Evolutionary conservation across 2,329 filamentous ascomycete species (phyloP).

Genomic region (Neofusicoccum umdonicola): DNA sequence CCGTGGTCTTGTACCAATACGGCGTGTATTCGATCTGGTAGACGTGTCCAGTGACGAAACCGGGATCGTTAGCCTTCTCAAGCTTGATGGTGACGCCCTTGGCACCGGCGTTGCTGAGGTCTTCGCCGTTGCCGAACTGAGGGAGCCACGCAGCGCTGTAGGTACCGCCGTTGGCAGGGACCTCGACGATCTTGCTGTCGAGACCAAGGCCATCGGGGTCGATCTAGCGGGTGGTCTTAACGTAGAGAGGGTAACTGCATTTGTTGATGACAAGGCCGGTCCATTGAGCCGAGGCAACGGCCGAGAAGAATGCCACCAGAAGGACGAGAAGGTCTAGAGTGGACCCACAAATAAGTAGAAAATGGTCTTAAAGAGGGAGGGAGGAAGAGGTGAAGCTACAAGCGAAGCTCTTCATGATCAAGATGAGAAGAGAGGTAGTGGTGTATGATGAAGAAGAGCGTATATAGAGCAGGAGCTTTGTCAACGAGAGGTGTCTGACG

Average conservation of each 20-base stretch:
- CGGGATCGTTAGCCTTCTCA: not conserved
- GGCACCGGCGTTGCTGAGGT: not conserved
- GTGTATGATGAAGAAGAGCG: no score
- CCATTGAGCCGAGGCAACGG: not conserved
- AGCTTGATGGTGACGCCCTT: not conserved
- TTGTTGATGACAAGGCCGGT: not conserved
- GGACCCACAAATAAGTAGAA: not conserved
- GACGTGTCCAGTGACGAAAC: not conserved
- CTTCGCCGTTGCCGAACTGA: not conserved
- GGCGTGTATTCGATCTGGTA: not conserved
- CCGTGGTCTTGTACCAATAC: not conserved
- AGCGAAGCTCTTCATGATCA: not conserved
- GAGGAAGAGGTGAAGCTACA: not conserved
- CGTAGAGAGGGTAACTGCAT: not conserved
- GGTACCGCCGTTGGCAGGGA: not conserved
- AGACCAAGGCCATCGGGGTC: not conserved
- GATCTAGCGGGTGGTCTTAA: not conserved
- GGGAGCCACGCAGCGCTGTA: not conserved
- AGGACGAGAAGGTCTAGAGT: not conserved
- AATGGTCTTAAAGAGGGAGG: not conserved
- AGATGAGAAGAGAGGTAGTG: not conserved
- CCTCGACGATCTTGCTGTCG: not conserved
- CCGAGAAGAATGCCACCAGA: not conserved
- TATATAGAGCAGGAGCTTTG: not conserved
- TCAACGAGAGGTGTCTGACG: not conserved